A percentile compares a stretch with the other conserved stretches of the same genome.
phyloP scores from a whole-genome alignment of 202 grass and related monocot genomes.

The Cymbopogon flexuosus region DNA sequence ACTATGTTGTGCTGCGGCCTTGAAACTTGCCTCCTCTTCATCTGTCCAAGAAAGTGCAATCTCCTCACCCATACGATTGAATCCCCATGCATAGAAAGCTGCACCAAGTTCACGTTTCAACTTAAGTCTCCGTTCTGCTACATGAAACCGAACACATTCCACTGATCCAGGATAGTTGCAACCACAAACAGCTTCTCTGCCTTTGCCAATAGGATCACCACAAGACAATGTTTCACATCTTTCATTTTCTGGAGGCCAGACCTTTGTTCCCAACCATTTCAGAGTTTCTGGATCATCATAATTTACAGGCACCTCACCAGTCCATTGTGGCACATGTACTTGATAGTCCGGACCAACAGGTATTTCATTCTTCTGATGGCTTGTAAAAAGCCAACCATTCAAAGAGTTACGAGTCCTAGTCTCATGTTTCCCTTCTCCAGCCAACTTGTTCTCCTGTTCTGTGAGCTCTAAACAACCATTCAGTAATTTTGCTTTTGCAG shows the following conservation, averaged over 20 bases:
- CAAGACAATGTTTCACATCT: conserved; percentile 6
- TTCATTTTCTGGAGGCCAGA: conserved; percentile 54
- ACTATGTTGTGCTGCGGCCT: conserved; percentile 36
- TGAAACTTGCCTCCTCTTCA: conserved; percentile 65
- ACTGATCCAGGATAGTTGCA: conserved; percentile 50
- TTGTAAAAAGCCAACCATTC: conserved; percentile 40
- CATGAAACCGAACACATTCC: conserved; percentile 77
- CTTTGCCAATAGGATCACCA: conserved; percentile 40
- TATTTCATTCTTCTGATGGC: conserved; percentile 35
- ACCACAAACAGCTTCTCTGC: conserved; percentile 47
- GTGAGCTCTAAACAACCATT: background rate
- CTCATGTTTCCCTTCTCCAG: conserved; percentile 13
- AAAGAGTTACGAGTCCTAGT: conserved; percentile 18
- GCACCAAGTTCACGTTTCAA: conserved; percentile 59
- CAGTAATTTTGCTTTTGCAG: conserved; percentile 14
- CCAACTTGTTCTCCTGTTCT: background rate
- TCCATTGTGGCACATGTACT: conserved; percentile 56
- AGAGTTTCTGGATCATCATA: conserved; percentile 34
- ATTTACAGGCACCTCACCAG: conserved; percentile 33
- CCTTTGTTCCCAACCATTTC: conserved; percentile 72
- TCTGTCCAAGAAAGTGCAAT: conserved; percentile 69
- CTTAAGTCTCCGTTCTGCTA: conserved; percentile 60
- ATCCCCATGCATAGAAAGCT: conserved; percentile 61
- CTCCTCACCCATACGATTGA: conserved; percentile 76
- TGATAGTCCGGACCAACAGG: conserved; percentile 46